Evolutionary conservation across 768 basidiomycete genomes (phyloP).

Genomic region (Tulasnella sp.): DNA sequence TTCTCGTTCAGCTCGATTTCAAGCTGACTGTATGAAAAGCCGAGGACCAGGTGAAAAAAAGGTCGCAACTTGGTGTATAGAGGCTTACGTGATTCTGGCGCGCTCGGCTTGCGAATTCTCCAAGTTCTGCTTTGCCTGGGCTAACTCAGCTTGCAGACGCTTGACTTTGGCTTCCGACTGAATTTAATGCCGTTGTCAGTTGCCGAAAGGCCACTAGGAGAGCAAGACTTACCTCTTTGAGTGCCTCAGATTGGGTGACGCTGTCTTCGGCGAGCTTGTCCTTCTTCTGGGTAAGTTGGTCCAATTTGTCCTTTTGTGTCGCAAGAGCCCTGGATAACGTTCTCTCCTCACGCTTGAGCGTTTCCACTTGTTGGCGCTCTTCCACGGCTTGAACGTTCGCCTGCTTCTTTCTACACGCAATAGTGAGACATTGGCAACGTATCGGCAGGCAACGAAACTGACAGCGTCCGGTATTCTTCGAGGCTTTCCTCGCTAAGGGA

Average conservation of each 20-base stretch:
- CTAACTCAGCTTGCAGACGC: constrained; percentile 57
- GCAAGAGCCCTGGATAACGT: constrained; percentile 59
- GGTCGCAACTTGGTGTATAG: too few species aligned
- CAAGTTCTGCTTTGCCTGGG: constrained; percentile 65
- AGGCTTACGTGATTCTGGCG: constrained; percentile 69
- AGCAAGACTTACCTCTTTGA: constrained; percentile 51
- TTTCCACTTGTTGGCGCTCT: constrained; percentile 83
- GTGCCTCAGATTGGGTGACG: constrained; percentile 48
- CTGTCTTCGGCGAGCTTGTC: constrained; percentile 56
- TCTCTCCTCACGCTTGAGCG: constrained; percentile 78
- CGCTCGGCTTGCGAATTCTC: constrained; percentile 84
- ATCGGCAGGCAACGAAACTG: constrained; percentile 34
- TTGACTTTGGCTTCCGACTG: constrained; percentile 52
- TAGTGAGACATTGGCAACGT: neutral
- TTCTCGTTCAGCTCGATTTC: constrained; percentile 93
- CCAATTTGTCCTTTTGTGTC: constrained; percentile 65
- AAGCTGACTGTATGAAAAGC: too few species aligned
- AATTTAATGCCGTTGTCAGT: constrained; percentile 13
- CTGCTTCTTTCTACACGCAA: constrained; percentile 59
- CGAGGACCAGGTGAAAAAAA: too few species aligned
- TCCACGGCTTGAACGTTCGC: constrained; percentile 77
- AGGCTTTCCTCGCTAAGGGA: constrained; percentile 79
- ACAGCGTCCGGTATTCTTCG: constrained; percentile 83
- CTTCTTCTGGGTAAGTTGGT: constrained; percentile 58
- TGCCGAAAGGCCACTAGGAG: neutral